A percentile compares a stretch with the other conserved stretches of the same genome.
Evolutionary conservation across 768 basidiomycete genomes (phyloP).

Genomic region (Leccinum pellstonianum): DNA sequence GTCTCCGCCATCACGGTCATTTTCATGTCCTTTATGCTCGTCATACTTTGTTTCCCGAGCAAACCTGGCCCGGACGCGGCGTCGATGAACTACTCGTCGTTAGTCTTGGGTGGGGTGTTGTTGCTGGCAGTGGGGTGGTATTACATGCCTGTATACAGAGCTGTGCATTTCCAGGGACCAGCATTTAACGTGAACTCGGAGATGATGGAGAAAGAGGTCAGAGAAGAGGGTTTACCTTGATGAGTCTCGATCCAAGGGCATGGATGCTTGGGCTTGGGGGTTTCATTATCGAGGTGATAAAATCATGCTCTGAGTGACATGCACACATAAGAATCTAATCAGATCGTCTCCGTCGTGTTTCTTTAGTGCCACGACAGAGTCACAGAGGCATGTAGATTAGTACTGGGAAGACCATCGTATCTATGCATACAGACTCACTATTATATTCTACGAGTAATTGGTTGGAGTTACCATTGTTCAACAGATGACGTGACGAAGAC

Average conservation of each 20-base stretch:
- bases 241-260: not conserved
- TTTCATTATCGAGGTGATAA: no score
- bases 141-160: conserved; percentile 68
- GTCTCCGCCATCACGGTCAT: conserved; percentile 51
- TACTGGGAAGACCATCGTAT: no score
- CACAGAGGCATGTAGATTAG: no score
- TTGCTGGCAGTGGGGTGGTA: conserved; percentile 59
- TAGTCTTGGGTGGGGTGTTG: conserved; percentile 62
- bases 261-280: no score
- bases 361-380: no score
- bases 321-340: no score
- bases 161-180: conserved; percentile 62
- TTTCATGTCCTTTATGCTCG: conserved; percentile 64
- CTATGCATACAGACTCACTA: no score
- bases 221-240: not conserved
- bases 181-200: conserved; percentile 40
- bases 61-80: conserved; percentile 41
- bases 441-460: no score
- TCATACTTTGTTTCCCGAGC: conserved; percentile 63
- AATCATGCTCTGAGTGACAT: no score
- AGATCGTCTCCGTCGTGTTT: no score
- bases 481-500: no score
- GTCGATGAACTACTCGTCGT: conserved; percentile 70
- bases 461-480: no score
- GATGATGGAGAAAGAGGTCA: not conserved